These are phyloP conservation scores for Candida ficus DNA, from an alignment of 805 yeast species.

Conservation along the genomic window DNA sequence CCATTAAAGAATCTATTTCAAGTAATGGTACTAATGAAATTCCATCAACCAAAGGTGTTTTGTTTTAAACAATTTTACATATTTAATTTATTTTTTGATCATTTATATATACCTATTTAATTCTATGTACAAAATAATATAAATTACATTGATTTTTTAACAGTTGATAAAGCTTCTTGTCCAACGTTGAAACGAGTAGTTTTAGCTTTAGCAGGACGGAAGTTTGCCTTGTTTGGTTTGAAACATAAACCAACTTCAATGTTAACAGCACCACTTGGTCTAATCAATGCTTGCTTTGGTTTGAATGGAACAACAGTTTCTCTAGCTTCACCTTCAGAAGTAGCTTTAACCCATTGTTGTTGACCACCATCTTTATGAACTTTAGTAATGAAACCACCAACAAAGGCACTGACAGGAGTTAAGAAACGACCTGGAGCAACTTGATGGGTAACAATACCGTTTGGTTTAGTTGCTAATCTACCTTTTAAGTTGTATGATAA, in stretches of 20 bases:
- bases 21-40: constrained; percentile 84
- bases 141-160: too few relatives aligned
- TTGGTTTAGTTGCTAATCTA: constrained; percentile 61
- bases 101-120: background rate
- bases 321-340: constrained; percentile 35
- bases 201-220: background rate
- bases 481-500: constrained; percentile 67
- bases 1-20: constrained; percentile 79
- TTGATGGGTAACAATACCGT: constrained; percentile 51
- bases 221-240: background rate
- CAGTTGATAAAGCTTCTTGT: background rate
- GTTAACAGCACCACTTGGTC: constrained; percentile 32
- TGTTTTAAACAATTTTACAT: too few relatives aligned
- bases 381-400: constrained; percentile 49
- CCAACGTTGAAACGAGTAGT: too few relatives aligned
- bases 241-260: background rate
- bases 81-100: background rate
- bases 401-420: constrained; percentile 35
- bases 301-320: constrained; percentile 40
- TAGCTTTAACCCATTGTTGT: constrained; percentile 30
- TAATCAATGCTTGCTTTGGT: constrained; percentile 32
- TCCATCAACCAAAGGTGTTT: constrained; percentile 95
- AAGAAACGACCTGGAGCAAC: constrained; percentile 67
- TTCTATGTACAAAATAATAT: constrained; percentile 4
- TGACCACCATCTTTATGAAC: constrained; percentile 28